Base-by-base conservation (phyloP, 140 eudicot species). In the Cichorium intybus region DNA sequence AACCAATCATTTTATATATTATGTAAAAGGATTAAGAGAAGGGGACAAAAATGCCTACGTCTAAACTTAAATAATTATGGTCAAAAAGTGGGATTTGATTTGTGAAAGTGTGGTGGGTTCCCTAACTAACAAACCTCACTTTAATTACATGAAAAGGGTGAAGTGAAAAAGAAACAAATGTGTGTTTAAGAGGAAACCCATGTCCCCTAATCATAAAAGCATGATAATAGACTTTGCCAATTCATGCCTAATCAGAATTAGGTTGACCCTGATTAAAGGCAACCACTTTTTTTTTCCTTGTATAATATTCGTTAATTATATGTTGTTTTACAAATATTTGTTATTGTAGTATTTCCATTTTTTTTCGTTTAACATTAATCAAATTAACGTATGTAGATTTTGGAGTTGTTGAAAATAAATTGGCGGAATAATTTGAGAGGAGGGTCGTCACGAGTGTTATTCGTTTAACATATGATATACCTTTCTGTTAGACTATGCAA, bases 41-140 rank as follows among this genome's bases (percentile, higher is more conserved):
- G 48, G 24, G 37, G 28, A 27, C 39, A 66, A 37, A 49, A 66
- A 1, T 62, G n/a, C 20, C 28, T 24, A 50, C 43, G 26, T 3
- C 9, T 31, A 55, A 29, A 3, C 49, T 27, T 20, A 26, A 43
- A 49, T 23, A 52, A 35, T 59, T 41, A 39, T 75, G 51, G 23
- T 21, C 28, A 51, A 75, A 60, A 75, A 67, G 65, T 59, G 59
- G 53, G 66, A 75, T 75, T 75, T 75, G 80, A 75, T 51, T 17
- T 21, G 64, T 4, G 75, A 67, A 64, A 67, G 65, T 68, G 64
- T 33, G 53, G 70, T 75, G 69, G 69, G 80, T 75, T 75, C 75
- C 80, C 75, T 60, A 67, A 67, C 75, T 27, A 67, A 75, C 69
- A 58, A 67, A 75, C 51, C 55, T 37, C 53, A 75, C 75, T 75